Evolutionary conservation across 768 basidiomycete species (phyloP).

Genomic region (Lactarius hatsudake): DNA sequence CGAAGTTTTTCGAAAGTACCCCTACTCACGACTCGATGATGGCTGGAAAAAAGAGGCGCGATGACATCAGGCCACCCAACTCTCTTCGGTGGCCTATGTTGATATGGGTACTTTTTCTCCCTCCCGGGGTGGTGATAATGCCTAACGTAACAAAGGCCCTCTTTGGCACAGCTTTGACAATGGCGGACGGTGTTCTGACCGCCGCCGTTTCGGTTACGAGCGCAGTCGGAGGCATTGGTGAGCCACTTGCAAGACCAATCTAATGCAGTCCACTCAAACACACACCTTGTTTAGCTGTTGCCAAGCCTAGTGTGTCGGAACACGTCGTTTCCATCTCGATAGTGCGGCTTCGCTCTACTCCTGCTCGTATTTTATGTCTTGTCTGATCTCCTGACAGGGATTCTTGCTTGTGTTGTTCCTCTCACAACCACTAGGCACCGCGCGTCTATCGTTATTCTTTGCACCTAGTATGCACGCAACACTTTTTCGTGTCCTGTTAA

Average conservation of each 20-base stretch:
- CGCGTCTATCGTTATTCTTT: slow-evolving; percentile 47
- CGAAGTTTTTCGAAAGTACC: slow-evolving; percentile 28
- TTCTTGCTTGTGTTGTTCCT: slow-evolving; percentile 60
- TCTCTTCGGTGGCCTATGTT: slow-evolving; percentile 49
- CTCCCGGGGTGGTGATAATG: not conserved
- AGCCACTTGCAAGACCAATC: not conserved
- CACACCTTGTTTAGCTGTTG: slow-evolving; percentile 40
- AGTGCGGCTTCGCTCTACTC: slow-evolving; percentile 35
- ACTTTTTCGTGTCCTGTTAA: not conserved
- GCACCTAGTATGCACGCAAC: slow-evolving; percentile 45
- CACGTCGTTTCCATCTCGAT: slow-evolving; percentile 58
- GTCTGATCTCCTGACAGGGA: slow-evolving; percentile 34
- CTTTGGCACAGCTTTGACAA: slow-evolving; percentile 62
- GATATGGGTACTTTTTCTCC: slow-evolving; percentile 43
- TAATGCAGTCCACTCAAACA: not conserved
- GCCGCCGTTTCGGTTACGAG: slow-evolving; percentile 68
- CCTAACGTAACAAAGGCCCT: slow-evolving; percentile 42
- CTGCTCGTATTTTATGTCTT: not conserved
- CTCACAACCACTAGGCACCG: slow-evolving; percentile 59
- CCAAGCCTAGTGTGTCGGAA: slow-evolving; percentile 45
- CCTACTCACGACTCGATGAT: slow-evolving; percentile 29
- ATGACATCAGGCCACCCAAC: slow-evolving; percentile 26
- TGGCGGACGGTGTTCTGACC: slow-evolving; percentile 67
- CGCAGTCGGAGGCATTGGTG: slow-evolving; percentile 58
- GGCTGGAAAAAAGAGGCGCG: slow-evolving; percentile 12